Evolutionary conservation across 2,329 filamentous ascomycete genomes (phyloP), one percentile per base, ranked within the genome.

Genomic region (Neonectria coccinea): DNA sequence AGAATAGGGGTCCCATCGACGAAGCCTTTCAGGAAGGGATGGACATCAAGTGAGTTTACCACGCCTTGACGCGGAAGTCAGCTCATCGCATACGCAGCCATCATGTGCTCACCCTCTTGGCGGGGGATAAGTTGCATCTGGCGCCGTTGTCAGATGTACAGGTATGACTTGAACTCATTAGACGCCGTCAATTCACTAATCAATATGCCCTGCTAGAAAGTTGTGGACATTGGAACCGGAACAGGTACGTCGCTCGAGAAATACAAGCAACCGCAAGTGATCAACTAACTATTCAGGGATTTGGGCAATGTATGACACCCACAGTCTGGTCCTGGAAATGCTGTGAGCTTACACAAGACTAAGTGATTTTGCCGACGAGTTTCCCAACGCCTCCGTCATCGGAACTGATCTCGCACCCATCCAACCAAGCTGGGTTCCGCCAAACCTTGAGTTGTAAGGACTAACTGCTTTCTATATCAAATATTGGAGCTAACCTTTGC

Each of bases 381-480:
- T 27, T n/a, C 45, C 45, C 45, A 27, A 48, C 14, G 12, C 18
- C 6, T 48, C 22, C 7, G 22, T 48, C 16, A 27, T 48, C 2
- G 45, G 45, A 22, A 48, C 45, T 48, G 45, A 48, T 10, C 12
- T 48, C 1, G 45, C 45, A 29, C 45, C 45, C 22, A 48, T 27
- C 9, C 45, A 48, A 27, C 45, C 45, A 48, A 48, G 22, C 2
- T 48, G 45, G 45, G 45, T 48, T 48, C 45, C 45, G 18, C n/a
- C 58, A 5, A 60, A 60, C 20, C 20, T 60, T 2, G 31, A 56
- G 27, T 60, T 60, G 58, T 60, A 31, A 33, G 31, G 31, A 33
- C 31, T 12, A 33, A 33, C 10, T 12, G 31, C 31, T 33, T 33
- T 5, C 10, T 12, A 33, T 6, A 25, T 25, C 5, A 11, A 11